Evolutionary conservation across 2,329 filamentous ascomycete genomes (phyloP).

Genomic region (Claviceps pazoutovae): DNA sequence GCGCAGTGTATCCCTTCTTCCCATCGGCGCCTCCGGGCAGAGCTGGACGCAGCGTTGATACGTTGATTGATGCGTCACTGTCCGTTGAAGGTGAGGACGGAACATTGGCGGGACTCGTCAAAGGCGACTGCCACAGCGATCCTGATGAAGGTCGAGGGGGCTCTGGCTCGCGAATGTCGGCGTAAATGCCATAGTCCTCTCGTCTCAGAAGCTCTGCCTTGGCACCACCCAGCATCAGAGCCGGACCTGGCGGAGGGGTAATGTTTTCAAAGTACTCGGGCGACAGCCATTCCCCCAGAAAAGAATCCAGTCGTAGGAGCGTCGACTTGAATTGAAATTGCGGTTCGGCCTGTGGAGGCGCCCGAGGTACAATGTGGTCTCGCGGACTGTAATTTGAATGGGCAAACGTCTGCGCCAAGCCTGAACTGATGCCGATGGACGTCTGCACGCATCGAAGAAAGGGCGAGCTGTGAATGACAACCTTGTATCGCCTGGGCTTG

Average conservation of each 20-base stretch:
- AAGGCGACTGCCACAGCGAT: conserved; percentile 22
- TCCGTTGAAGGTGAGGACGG: conserved; percentile 13
- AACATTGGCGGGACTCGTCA: conserved; percentile 12
- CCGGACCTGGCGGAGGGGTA: conserved; percentile 71
- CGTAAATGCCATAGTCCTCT: conserved; percentile 48
- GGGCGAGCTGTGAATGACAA: conserved; percentile 86
- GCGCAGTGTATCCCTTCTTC: conserved; percentile 51
- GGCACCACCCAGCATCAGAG: conserved; percentile 75
- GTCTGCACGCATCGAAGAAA: conserved; percentile 90
- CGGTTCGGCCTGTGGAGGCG: conserved; percentile 13
- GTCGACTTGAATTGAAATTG: conserved; percentile 34
- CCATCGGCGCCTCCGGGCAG: conserved; percentile 16
- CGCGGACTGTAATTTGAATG: conserved; percentile 19
- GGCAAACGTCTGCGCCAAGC: conserved; percentile 48
- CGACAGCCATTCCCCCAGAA: conserved; percentile 88
- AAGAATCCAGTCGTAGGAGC: conserved; percentile 73
- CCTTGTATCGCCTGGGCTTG: conserved; percentile 52
- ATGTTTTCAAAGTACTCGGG: conserved; percentile 90
- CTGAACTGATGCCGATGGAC: conserved; percentile 73
- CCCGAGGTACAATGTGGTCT: conserved; percentile 22
- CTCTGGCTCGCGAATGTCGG: conserved; percentile 12
- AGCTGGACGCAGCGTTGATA: conserved; percentile 20
- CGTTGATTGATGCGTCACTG: conserved; percentile 13
- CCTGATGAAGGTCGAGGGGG: conserved; percentile 12
- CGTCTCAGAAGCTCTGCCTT: conserved; percentile 74